These are phyloP conservation scores for Arabis alpina DNA, from an alignment of 345 rosid genomes.

Conservation along the genomic window DNA sequence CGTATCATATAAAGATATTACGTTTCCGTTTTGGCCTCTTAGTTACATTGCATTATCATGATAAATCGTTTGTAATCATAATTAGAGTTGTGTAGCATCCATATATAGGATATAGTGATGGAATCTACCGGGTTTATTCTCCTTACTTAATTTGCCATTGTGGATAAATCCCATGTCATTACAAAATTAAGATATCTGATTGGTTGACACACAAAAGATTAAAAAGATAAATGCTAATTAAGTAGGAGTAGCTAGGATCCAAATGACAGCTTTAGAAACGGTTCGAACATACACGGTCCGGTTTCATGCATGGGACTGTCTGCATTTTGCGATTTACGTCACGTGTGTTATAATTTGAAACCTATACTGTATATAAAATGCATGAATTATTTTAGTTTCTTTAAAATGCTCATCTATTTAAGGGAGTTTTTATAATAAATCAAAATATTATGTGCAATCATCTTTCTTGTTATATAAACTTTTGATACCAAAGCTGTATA, in stretches of 20 bases:
- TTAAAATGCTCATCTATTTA: too few relatives aligned
- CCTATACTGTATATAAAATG: too few relatives aligned
- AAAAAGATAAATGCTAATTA: neutral
- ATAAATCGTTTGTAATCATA: constrained; percentile 5
- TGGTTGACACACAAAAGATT: constrained; percentile 4
- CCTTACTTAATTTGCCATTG: neutral
- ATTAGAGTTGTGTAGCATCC: constrained; percentile 1
- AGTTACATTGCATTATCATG: neutral
- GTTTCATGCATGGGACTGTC: constrained; percentile 36
- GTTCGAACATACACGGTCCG: constrained; percentile 39
- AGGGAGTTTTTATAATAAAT: too few relatives aligned
- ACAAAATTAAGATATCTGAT: neutral
- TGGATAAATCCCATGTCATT: constrained; percentile 8
- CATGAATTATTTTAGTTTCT: too few relatives aligned
- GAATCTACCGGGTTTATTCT: constrained; percentile 22
- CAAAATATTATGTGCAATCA: too few relatives aligned
- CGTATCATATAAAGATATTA: neutral
- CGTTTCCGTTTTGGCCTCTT: constrained; percentile 26
- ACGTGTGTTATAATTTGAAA: constrained; percentile 24
- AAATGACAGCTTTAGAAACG: constrained; percentile 39
- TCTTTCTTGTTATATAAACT: too few relatives aligned
- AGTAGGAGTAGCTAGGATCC: constrained; percentile 20
- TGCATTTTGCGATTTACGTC: constrained; percentile 21
- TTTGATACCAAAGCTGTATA: too few relatives aligned
- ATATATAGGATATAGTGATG: constrained; percentile 10